Percentiles rank a stretch among this genome's conserved stretches.
Conservation (phyloP, 2,329 filamentous ascomycete species). For the Pestalotiopsis sp. region DNA sequence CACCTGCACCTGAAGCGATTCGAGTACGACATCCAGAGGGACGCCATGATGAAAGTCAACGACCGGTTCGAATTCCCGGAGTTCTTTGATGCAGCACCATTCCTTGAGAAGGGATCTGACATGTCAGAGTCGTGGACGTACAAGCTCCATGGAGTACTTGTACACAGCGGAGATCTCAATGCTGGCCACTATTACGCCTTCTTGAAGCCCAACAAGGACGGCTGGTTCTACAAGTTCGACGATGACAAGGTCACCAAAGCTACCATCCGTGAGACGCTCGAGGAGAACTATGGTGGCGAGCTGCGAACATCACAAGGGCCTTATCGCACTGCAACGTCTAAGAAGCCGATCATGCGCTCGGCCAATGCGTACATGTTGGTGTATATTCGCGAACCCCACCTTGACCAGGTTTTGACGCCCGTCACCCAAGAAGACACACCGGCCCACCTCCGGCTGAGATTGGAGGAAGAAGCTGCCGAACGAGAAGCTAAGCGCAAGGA, state of each 20-base stretch:
- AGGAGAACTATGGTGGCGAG: constrained; percentile 96
- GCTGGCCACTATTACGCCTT: constrained; percentile 99
- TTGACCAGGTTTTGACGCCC: constrained; percentile 80
- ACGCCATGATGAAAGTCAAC: constrained; percentile 99
- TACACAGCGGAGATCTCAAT: constrained; percentile 95
- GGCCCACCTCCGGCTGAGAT: constrained; percentile 71
- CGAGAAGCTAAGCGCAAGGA: constrained; percentile 82
- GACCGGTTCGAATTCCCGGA: constrained; percentile 91
- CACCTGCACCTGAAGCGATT: constrained; percentile 97
- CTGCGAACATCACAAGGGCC: constrained; percentile 59
- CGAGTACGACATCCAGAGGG: constrained; percentile 93
- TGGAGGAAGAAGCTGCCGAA: constrained; percentile 80
- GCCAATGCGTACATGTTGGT: constrained; percentile 99
- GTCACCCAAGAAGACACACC: constrained; percentile 82
- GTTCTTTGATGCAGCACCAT: constrained; percentile 80
- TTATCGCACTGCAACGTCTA: constrained; percentile 44
- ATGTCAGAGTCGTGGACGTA: constrained; percentile 89
- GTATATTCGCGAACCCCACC: constrained; percentile 84
- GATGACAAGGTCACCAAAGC: constrained; percentile 97
- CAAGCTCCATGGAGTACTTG: constrained; percentile 90
- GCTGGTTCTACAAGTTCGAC: constrained; percentile 95
- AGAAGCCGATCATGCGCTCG: constrained; percentile 62
- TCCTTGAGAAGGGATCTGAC: constrained; percentile 84
- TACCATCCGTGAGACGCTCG: constrained; percentile 86
- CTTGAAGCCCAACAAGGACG: constrained; percentile 89